Conservation (phyloP, 2,329 filamentous ascomycete genomes). For the Aspergillus fumigatiaffinis region DNA sequence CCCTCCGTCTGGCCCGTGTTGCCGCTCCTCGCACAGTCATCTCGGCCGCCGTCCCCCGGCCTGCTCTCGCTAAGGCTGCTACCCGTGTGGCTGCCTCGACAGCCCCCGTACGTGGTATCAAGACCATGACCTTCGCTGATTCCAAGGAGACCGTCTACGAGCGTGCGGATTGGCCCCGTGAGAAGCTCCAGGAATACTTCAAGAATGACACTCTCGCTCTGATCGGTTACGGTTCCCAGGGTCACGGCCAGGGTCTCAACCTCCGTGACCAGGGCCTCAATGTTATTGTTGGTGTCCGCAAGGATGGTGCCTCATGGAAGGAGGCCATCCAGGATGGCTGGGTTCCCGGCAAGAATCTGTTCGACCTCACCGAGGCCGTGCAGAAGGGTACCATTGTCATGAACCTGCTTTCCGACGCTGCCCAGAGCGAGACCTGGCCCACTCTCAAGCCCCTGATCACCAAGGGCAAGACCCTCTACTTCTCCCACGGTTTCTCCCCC, state of each 20-base stretch:
- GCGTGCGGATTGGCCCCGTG: constrained; percentile 95
- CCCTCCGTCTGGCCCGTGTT: constrained; percentile 56
- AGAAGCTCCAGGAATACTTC: constrained; percentile 99
- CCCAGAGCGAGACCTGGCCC: constrained; percentile 98
- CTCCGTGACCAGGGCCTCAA: constrained; percentile 99
- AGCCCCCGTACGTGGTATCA: constrained; percentile 67
- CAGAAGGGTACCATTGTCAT: constrained; percentile 90
- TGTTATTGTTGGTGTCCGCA: constrained; percentile 97
- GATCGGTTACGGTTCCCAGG: constrained; percentile 97
- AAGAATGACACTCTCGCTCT: constrained; percentile 99
- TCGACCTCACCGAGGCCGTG: constrained; percentile 97
- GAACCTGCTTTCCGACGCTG: constrained; percentile 97
- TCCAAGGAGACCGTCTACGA: constrained; percentile 94
- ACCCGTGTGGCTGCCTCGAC: constrained; percentile 44
- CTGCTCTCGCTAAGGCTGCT: constrained; percentile 43
- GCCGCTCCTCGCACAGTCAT: constrained; percentile 57
- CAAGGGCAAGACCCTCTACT: constrained; percentile 99
- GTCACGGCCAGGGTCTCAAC: constrained; percentile 98
- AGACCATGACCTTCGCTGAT: constrained; percentile 99
- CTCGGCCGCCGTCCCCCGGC: constrained; percentile 52
- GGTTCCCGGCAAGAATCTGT: constrained; percentile 97
- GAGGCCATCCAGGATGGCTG: constrained; percentile 96
- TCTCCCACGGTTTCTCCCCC: constrained; percentile 99
- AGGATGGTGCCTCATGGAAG: constrained; percentile 98
- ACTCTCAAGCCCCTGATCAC: constrained; percentile 95